Evolutionary conservation across 2,329 filamentous ascomycete species (phyloP), one percentile per base, ranked within the genome.

Genomic region (Beauveria rudraprayagi): DNA sequence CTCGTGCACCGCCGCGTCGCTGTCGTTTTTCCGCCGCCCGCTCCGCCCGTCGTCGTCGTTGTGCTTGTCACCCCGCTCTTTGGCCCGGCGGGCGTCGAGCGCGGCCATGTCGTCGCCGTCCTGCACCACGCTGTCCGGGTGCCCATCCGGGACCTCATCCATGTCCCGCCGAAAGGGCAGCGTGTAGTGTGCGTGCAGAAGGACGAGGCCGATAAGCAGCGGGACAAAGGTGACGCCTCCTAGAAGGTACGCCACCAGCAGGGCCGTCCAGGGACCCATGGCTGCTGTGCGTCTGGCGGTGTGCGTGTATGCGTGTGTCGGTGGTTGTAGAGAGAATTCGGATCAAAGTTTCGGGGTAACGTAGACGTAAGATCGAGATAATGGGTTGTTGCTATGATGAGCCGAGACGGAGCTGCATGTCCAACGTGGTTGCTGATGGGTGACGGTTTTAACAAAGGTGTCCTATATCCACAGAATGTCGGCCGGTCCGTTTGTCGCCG

Each of bases 151-250:
- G 8, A 71, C 68, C 67, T 79, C 77, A 62, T 78, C 68, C 47
- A 47, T n/a, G 16, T 60, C 57, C 5, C 9, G 77, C 67, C 77
- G 77, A 66, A 76, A 68, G 51, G 89, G 89, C 58, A 91, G 81
- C 14, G 85, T 85, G 62, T 88, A 76, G 77, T 92, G 87, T 66
- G 84, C 84, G 72, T 92, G 84, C 40, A 85, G 71, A 58, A 92
- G 70, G 61, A 90, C 68, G 53, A 82, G 73, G 51, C 76, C 71
- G 57, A 92, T 64, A 63, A 92, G 68, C 3, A 96, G 78, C 34
- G 92, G 92, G 62, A 96, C 71, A 71, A 97, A 93, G 62, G 92
- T 96, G 70, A 97, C 73, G 69, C 92, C 93, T 74, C 92, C 92
- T 62, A 96, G 76, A 66, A 96, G 72, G 79, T 96, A 97, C 72